Conservation (phyloP, 331 rosid species). For the Quercus tomentella region DNA sequence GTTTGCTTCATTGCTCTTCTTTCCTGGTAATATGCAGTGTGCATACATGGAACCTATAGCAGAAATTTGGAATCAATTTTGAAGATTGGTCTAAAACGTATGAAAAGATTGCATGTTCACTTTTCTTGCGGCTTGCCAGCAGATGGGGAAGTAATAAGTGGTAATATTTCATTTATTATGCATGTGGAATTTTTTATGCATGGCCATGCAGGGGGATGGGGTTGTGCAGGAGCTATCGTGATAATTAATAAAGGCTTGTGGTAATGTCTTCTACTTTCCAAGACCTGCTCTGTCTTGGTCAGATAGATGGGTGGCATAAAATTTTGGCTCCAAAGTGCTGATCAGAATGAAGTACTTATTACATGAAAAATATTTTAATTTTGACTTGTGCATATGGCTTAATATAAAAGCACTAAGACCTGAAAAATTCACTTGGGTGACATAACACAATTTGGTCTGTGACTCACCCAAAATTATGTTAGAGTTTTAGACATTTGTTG, state of each 20-base stretch:
- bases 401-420: background rate
- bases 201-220: background rate
- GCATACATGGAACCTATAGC: constrained; percentile 85
- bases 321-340: background rate
- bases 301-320: background rate
- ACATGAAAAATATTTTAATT: background rate
- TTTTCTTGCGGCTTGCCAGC: constrained; percentile 84
- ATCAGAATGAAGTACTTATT: background rate
- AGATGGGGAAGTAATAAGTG: constrained; percentile 89
- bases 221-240: no score
- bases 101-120: constrained; percentile 91
- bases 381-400: background rate
- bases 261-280: background rate
- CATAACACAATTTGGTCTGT: background rate
- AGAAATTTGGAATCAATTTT: constrained; percentile 77
- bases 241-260: background rate
- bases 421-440: background rate
- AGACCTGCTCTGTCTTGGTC: background rate
- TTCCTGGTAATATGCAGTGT: constrained; percentile 50
- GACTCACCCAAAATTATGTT: background rate
- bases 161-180: constrained; percentile 34
- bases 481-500: background rate
- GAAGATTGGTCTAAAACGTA: constrained; percentile 72
- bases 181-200: background rate
- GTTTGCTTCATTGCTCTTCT: constrained; percentile 10